Base-by-base conservation (phyloP, 306 rosid genomes). In the Ziziphus jujuba region DNA sequence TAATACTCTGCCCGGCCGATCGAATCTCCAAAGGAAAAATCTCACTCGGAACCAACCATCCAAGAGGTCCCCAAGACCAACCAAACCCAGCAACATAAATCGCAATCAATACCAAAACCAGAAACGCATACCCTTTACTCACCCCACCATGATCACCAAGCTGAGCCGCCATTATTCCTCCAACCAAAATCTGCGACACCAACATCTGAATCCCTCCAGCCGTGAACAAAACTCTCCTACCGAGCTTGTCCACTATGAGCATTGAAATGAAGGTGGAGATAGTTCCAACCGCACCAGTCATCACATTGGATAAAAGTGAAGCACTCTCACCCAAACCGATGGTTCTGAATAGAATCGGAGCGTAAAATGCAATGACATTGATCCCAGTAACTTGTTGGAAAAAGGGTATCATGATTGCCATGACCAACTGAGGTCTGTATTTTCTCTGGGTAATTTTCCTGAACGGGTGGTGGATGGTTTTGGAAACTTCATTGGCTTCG, bases 11-110 rank as follows among this genome's bases (percentile, higher is more conserved):
- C 20, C 85, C 90, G 0, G 83, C 85, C 4, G 90, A 85, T 62
- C 95, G 65, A n/a, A 87, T 79, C 63, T 87, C 88, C 63, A 85
- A 12, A 0, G 86, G 85, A 24, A 87, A 82, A 24, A 87, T 82
- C 83, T 87, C 88, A 70, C 95, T 78, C 6, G 88, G 90, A 24
- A 87, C 82, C 47, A 88, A 55, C 89, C 89, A 88, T 7, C 87
- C 87, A 5, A 83, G 69, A 6, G 95, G 91, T 13, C 95, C 91
- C 91, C 95, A 85, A 1, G 95, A 88, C 95, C 89, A 83, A 0
- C 76, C 85, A 61, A 83, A 88, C 4, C 91, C 91, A 13, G 85
- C 87, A 47, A 81, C 87, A 67, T 88, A 88, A 16, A 83, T 67
- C 33, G 80, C 75, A 6, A 85, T 85, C 70, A 81, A 51, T 17